Conservation (phyloP, 75 land plant genomes). For the Selaginella moellendorffii region DNA sequence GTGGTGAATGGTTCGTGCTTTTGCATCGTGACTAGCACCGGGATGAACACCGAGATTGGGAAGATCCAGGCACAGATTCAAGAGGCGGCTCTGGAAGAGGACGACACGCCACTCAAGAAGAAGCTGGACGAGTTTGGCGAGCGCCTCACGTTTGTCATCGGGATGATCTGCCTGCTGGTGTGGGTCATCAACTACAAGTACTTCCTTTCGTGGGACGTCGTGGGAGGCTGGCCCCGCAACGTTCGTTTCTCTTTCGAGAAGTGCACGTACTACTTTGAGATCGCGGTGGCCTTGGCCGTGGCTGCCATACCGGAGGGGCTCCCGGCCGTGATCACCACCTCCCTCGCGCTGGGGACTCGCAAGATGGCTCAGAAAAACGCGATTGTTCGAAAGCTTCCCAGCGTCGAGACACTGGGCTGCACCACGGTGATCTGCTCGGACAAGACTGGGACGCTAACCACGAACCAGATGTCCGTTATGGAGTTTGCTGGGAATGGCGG, state of each 20-base stretch:
- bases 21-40: conserved; percentile 36
- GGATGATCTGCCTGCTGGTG: conserved; percentile 45
- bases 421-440: conserved; percentile 72
- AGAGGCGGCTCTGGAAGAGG: conserved; percentile 52
- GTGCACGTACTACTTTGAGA: conserved; percentile 68
- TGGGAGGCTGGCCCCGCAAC: conserved; percentile 45
- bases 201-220: conserved; percentile 50
- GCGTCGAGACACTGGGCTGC: conserved; percentile 68
- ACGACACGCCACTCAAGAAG: conserved; percentile 63
- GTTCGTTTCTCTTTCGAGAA: conserved; percentile 63
- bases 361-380: conserved; percentile 80
- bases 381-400: conserved; percentile 52
- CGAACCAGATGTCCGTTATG: conserved; percentile 58
- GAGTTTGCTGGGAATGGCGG: conserved; percentile 40
- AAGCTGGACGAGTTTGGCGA: conserved; percentile 68
- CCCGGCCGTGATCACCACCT: conserved; percentile 72
- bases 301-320: conserved; percentile 69
- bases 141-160: conserved; percentile 49
- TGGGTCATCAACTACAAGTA: conserved; percentile 71
- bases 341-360: conserved; percentile 58
- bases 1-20: conserved; percentile 50
- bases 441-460: conserved; percentile 64
- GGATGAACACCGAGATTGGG: conserved; percentile 59
- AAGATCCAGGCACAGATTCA: conserved; percentile 60
- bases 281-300: conserved; percentile 65